Conservation (phyloP, 1,284 basidiomycete species). For the Pyrrhoderma noxium region DNA sequence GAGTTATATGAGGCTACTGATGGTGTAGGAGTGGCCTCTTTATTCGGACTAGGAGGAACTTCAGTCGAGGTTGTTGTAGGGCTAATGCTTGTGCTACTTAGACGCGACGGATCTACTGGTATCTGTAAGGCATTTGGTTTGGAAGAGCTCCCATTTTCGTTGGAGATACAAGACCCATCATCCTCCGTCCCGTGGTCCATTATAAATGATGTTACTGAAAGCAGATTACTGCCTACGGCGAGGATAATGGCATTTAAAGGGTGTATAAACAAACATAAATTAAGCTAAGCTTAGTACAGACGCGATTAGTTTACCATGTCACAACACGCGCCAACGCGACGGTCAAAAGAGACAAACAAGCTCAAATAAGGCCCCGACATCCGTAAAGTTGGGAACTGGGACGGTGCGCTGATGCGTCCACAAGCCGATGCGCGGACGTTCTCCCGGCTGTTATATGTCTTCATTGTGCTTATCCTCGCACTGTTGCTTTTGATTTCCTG, state of each 20-base stretch:
- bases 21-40: constrained; percentile 16
- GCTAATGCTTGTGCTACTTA: constrained; percentile 3
- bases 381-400: too few relatives aligned
- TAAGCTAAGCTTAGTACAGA: too few relatives aligned
- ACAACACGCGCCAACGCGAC: too few relatives aligned
- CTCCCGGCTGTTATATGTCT: constrained; percentile 31
- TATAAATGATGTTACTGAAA: too few relatives aligned
- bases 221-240: too few relatives aligned
- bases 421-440: constrained; percentile 2
- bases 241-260: too few relatives aligned
- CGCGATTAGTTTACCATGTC: too few relatives aligned
- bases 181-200: not conserved
- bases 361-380: too few relatives aligned
- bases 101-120: not conserved
- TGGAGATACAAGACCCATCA: not conserved
- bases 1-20: constrained; percentile 17
- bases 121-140: constrained; percentile 2
- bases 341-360: too few relatives aligned
- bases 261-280: too few relatives aligned
- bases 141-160: constrained; percentile 4
- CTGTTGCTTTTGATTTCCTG: constrained; percentile 56
- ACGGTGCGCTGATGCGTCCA: constrained; percentile 5
- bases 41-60: constrained; percentile 11
- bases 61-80: constrained; percentile 7
- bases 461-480: constrained; percentile 46